Percentiles rank a stretch among this genome's conserved stretches.
These are phyloP conservation scores for Aspergillus nomiae DNA, from an alignment of 2,329 filamentous ascomycete genomes.

Conservation along the genomic window DNA sequence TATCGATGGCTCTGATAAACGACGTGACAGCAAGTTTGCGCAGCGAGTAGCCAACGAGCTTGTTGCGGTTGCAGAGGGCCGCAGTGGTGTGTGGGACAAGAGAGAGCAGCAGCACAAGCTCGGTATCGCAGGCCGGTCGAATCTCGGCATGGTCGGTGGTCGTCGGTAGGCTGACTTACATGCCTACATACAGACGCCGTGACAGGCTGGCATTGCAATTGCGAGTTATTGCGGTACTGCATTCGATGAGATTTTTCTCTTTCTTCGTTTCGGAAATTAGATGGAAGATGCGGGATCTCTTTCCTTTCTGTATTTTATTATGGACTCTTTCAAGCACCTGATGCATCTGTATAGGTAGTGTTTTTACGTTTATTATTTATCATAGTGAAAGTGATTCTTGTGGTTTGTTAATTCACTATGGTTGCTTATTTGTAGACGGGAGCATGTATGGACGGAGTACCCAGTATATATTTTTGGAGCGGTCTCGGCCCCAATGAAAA, in stretches of 20 bases:
- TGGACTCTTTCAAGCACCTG: not conserved
- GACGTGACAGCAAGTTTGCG: constrained; percentile 72
- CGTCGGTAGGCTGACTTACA: constrained; percentile 1
- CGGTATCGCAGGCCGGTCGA: constrained; percentile 76
- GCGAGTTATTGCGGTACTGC: not conserved
- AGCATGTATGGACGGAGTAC: no score
- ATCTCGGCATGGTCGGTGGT: constrained; percentile 40
- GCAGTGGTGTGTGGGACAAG: constrained; percentile 81
- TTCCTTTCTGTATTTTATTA: not conserved
- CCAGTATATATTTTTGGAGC: not conserved
- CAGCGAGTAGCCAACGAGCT: constrained; percentile 82
- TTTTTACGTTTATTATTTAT: not conserved
- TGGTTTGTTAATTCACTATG: not conserved
- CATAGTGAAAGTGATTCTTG: not conserved
- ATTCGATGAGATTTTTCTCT: not conserved
- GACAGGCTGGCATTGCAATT: not conserved
- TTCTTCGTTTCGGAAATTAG: not conserved
- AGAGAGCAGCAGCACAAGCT: constrained; percentile 76
- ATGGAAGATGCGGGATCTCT: not conserved
- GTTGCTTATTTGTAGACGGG: no score
- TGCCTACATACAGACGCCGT: not conserved
- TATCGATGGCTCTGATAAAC: constrained; percentile 77
- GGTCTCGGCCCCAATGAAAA: not conserved
- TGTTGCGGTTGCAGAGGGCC: constrained; percentile 82
- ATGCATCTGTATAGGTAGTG: constrained; percentile 1